Evolutionary conservation across 2,329 filamentous ascomycete genomes (phyloP), one percentile per base, ranked within the genome.

Genomic region (Microdochium nivale): DNA sequence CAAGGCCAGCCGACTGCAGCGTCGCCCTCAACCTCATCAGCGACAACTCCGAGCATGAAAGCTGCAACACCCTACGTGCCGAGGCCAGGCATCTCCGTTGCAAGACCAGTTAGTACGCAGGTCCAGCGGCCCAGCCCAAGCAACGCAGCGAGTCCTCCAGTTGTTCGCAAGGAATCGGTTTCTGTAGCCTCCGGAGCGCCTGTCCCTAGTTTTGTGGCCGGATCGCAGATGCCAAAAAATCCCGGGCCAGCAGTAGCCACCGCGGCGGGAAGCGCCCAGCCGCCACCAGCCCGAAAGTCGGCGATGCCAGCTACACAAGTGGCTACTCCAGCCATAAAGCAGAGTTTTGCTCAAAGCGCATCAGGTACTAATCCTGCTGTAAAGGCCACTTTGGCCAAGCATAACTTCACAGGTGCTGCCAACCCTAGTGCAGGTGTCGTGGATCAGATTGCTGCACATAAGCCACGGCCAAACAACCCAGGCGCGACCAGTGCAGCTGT

Each of bases 21-120:
- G 13, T 51, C 50, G 43, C 52, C 55, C 21, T 48, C 58, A 32
- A 51, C 58, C 46, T 25, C 51, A 21, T 47, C 59, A 14, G 44
- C 52, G 47, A 48, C 50, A n/a, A 40, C 50, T 9, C 44, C 23
- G 43, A 59, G 58, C 32, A 27, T 49, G 30, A 23, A 46, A 19
- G 13, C 33, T 35, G 16, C 52, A 24, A 46, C 35, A n/a, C 44
- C 49, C 37, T 30, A 43, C 3, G 49, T 51, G 3, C 32, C 49
- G 8, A 53, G 51, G 21, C 51, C 54, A 9, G 48, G 52, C 19
- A 40, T 53, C 19, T 51, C 52, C 11, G 35, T 53, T 19, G 48
- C 52, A 23, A 52, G 54, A 16, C 54, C 54, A 5, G 52, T 52
- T 13, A 35, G 35, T 19, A 24, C 52, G n/a, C 50, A 51, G 2